A percentile compares a stretch with the other conserved stretches of the same genome.
phyloP scores from a whole-genome alignment of 441 rosid genomes.

The Pelargonium australe region DNA sequence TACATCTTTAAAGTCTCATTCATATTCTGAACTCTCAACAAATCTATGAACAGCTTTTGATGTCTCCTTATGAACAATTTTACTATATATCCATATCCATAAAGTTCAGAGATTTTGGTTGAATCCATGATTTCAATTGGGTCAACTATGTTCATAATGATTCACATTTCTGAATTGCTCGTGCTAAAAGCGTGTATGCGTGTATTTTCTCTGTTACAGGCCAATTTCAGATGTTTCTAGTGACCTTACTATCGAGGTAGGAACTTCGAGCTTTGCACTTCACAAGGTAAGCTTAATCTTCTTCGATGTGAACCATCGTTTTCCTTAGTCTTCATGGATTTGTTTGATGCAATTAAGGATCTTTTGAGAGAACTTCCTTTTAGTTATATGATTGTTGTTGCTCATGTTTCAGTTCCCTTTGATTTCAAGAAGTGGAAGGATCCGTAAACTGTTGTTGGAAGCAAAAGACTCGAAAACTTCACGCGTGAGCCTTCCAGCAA shows the following conservation, averaged over 20 bases:
- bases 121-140: constrained; percentile 13
- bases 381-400: constrained; percentile 14
- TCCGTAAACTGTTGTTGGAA: constrained; percentile 73
- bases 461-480: constrained; percentile 82
- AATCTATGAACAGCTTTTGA: constrained; percentile 12
- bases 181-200: constrained; percentile 41
- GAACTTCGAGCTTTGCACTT: constrained; percentile 77
- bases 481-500: constrained; percentile 73
- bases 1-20: constrained; percentile 7
- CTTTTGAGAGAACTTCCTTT: not conserved
- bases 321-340: not conserved
- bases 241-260: constrained; percentile 78
- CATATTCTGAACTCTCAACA: constrained; percentile 10
- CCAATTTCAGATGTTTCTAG: constrained; percentile 93
- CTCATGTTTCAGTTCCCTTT: constrained; percentile 71
- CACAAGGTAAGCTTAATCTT: constrained; percentile 57
- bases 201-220: constrained; percentile 46
- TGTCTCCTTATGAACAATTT: constrained; percentile 23
- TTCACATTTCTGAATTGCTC: constrained; percentile 28
- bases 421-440: constrained; percentile 87
- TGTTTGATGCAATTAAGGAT: not conserved
- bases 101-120: constrained; percentile 12
- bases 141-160: no score
- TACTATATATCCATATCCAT: constrained; percentile 7
- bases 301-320: not conserved